Conservation (phyloP, 345 rosid genomes). For the Pugionium cornutum region DNA sequence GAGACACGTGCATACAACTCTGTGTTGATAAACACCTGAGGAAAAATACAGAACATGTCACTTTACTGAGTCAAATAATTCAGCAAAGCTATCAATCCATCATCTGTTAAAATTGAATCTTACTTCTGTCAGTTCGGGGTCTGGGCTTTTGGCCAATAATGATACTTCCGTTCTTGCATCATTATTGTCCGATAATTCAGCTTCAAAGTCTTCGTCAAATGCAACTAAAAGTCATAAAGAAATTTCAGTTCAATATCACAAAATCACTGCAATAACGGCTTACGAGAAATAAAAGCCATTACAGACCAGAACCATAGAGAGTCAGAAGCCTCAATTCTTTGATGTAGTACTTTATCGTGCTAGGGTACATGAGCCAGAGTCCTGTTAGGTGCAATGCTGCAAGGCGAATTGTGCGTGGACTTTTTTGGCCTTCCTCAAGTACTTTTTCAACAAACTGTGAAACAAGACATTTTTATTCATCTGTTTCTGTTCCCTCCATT, state of each 20-base stretch:
- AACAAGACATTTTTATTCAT: constrained; percentile 14
- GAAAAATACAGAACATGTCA: constrained; percentile 30
- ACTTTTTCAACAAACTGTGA: constrained; percentile 79
- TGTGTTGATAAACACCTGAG: constrained; percentile 80
- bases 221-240: constrained; percentile 55
- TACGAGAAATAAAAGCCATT: constrained; percentile 15
- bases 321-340: constrained; percentile 85
- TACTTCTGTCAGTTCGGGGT: constrained; percentile 84
- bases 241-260: constrained; percentile 17
- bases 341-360: constrained; percentile 65
- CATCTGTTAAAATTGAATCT: constrained; percentile 32
- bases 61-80: constrained; percentile 13
- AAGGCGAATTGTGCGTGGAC: constrained; percentile 98
- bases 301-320: constrained; percentile 89
- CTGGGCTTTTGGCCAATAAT: constrained; percentile 62
- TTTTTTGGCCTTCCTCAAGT: constrained; percentile 86
- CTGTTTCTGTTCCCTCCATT: constrained; percentile 5
- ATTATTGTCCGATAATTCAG: constrained; percentile 72
- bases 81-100: constrained; percentile 9
- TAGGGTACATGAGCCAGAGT: constrained; percentile 76
- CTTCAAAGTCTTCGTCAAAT: constrained; percentile 99
- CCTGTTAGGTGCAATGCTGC: constrained; percentile 93
- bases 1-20: constrained; percentile 96
- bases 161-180: constrained; percentile 87
- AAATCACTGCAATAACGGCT: not conserved